These are phyloP conservation scores for Termitomyces sp. DNA, from an alignment of 768 basidiomycete genomes.

Conservation along the genomic window DNA sequence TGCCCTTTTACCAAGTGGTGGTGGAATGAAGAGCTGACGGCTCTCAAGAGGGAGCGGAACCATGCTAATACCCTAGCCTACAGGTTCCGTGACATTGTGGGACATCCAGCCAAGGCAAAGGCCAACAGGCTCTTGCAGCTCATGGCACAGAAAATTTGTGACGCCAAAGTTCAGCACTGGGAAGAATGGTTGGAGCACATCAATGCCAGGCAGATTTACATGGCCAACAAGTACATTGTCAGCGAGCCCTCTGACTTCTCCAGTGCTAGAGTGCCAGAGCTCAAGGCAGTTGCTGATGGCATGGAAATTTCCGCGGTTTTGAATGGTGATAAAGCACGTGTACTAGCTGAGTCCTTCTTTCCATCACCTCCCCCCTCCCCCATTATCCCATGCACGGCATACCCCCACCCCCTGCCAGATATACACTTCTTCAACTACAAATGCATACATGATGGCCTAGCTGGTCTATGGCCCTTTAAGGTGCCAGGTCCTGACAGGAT, in stretches of 20 bases:
- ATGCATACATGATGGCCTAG: background rate
- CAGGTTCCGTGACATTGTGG: too few species aligned
- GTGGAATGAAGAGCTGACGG: background rate
- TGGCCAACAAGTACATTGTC: too few species aligned
- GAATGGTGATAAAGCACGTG: background rate
- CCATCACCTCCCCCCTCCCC: too few species aligned
- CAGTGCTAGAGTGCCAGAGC: too few species aligned
- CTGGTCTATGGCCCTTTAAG: background rate
- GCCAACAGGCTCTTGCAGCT: background rate
- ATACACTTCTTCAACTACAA: background rate
- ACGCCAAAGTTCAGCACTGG: background rate
- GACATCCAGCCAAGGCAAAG: background rate
- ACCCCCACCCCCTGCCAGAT: background rate
- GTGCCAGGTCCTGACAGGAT: background rate
- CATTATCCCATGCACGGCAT: too few species aligned
- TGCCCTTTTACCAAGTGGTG: too few species aligned
- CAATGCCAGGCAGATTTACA: background rate
- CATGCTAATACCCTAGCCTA: too few species aligned
- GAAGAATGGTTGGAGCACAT: background rate
- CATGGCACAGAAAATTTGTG: background rate
- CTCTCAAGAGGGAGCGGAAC: too few species aligned
- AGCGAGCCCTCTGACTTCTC: too few species aligned
- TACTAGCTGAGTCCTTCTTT: too few species aligned
- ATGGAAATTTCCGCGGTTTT: background rate
- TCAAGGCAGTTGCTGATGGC: background rate